A percentile compares a stretch with the other conserved stretches of the same genome.
Conservation (phyloP, 2,329 filamentous ascomycete genomes). For the Fusarium sublunatum region DNA sequence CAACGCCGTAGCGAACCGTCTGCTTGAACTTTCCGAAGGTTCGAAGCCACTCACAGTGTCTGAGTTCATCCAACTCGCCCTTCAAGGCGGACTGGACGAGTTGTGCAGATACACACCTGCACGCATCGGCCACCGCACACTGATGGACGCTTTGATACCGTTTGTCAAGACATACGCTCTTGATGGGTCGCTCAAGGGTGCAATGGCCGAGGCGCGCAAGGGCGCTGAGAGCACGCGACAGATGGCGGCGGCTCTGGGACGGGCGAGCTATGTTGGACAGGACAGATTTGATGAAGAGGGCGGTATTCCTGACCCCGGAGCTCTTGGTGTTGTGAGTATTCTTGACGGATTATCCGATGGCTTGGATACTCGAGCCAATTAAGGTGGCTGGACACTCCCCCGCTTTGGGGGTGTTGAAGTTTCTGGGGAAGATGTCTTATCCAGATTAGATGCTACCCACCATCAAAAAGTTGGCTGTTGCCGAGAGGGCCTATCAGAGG, state of each 20-base stretch:
- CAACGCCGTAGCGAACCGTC: slow-evolving; percentile 69
- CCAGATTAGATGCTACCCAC: slow-evolving; percentile 1
- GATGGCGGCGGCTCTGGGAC: slow-evolving; percentile 78
- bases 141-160: slow-evolving; percentile 78
- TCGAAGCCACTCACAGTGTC: neutral
- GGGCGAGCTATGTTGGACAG: slow-evolving; percentile 81
- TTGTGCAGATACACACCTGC: slow-evolving; percentile 72
- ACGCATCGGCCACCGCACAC: slow-evolving; percentile 75
- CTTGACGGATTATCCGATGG: slow-evolving; percentile 23
- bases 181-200: slow-evolving; percentile 58
- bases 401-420: neutral
- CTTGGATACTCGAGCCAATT: slow-evolving; percentile 5
- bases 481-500: neutral
- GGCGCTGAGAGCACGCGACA: slow-evolving; percentile 74
- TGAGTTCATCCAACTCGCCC: slow-evolving; percentile 27
- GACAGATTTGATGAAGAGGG: slow-evolving; percentile 65
- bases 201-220: slow-evolving; percentile 28
- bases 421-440: neutral
- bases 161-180: slow-evolving; percentile 70
- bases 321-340: slow-evolving; percentile 50
- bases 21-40: slow-evolving; percentile 11
- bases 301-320: slow-evolving; percentile 73
- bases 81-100: slow-evolving; percentile 37
- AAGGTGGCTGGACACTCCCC: too few relatives aligned
- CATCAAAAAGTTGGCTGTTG: neutral